Evolutionary conservation across 1,139 yeast species (phyloP).

Genomic region (Barnettozyma hawaiiensis): DNA sequence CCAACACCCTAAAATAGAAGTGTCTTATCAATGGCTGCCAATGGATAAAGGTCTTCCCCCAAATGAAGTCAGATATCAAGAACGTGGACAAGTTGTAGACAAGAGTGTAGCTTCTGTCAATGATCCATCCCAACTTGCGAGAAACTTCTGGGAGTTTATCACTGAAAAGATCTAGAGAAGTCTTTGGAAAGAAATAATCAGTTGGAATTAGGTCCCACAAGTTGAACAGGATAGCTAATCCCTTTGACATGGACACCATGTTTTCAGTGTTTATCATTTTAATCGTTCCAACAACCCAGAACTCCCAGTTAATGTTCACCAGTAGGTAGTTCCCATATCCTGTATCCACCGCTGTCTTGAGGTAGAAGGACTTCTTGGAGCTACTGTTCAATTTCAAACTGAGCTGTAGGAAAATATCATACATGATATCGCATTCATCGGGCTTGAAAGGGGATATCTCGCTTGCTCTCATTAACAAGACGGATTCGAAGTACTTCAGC

Average conservation of each 20-base stretch:
- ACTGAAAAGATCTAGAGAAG: neutral
- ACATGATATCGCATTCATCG: conserved; percentile 44
- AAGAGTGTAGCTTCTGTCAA: conserved; percentile 12
- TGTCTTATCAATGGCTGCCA: conserved; percentile 77
- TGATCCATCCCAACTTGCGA: conserved; percentile 14
- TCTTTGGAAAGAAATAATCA: conserved; percentile 15
- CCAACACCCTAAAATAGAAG: conserved; percentile 57
- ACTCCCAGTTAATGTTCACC: conserved; percentile 55
- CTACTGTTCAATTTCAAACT: conserved; percentile 17
- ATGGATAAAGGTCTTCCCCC: conserved; percentile 55
- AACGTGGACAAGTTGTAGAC: conserved; percentile 15
- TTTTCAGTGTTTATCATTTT: conserved; percentile 60
- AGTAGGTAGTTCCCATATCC: conserved; percentile 5
- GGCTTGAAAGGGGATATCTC: conserved; percentile 32
- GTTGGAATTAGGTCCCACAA: conserved; percentile 70
- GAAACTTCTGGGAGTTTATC: neutral
- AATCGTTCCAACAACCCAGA: conserved; percentile 62
- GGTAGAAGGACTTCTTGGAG: conserved; percentile 8
- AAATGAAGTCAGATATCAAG: conserved; percentile 36
- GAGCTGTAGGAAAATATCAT: conserved; percentile 29
- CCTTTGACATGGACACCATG: conserved; percentile 55
- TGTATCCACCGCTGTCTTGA: neutral
- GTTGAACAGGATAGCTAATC: conserved; percentile 63
- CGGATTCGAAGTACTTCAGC: conserved; percentile 28
- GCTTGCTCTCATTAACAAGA: conserved; percentile 33